Evolutionary conservation across 2,329 filamentous ascomycete genomes (phyloP), one percentile per base, ranked within the genome.

Genomic region (Diaporthe sp.): DNA sequence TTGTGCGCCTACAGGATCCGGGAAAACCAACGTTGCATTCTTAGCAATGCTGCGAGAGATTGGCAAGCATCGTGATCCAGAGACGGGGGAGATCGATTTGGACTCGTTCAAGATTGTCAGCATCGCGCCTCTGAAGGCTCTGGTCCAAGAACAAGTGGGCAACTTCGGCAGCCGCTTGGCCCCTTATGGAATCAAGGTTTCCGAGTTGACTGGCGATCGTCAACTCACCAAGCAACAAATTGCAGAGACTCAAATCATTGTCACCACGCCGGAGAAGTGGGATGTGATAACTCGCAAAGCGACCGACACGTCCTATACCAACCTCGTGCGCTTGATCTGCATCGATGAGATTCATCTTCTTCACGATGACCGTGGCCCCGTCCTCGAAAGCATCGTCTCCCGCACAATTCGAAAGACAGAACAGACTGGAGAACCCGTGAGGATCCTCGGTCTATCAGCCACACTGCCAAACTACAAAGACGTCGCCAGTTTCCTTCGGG

Each of bases 211-310:
- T 76, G 97, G 97, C 86, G 97, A 99, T 85, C 94, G 97, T 70
- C 97, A 98, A 84, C 93, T 99, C 81, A 99, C 96, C 27, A 99
- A 99, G 85, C 95, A 98, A 83, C 97, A 99, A 87, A 98, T 99
- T 77, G 92, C 96, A 2, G 97, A 99, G 80, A 99, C 97, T 0
- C 96, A 99, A 82, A 93, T 99, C 78, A 99, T 99, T 79, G 96
- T 99, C 74, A 99, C 97, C 0, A 99, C 97, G 0, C 97, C 97
- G 27, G 97, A 99, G 84, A 99, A 99, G 85, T 99, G 95, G 94
- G 97, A 99, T 84, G 96, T 99, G 78, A 98, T 99, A 79, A 99
- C 97, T 8, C 92, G 97, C 84, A 99, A 99, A 84, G 96, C 96
- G 9, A 98, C 96, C 2, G 97, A 99, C 82, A 91, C 97, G 71